Conservation (phyloP, 2,329 filamentous ascomycete genomes). For the Hypoxylon sp. region DNA sequence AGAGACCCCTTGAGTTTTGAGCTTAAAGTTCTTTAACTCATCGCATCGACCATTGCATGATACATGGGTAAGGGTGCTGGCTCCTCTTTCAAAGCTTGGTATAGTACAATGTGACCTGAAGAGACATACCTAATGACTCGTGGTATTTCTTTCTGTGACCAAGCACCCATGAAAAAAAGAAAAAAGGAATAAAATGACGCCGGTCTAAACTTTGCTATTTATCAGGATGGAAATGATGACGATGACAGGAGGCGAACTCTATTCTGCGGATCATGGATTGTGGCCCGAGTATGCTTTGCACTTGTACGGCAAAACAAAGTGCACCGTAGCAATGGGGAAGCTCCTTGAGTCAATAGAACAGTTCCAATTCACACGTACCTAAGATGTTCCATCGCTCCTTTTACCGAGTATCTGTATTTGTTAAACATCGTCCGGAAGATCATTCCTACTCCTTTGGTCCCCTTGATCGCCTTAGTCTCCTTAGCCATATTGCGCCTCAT, state of each 20-base stretch:
- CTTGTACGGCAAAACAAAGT: slow-evolving; percentile 21
- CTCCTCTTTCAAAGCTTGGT: slow-evolving; percentile 27
- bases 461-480: slow-evolving; percentile 26
- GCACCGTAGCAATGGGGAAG: slow-evolving; percentile 28
- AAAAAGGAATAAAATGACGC: slow-evolving; percentile 8
- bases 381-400: slow-evolving; percentile 7
- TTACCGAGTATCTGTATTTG: slow-evolving; percentile 13
- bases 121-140: slow-evolving; percentile 22
- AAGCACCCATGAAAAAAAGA: neutral
- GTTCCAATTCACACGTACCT: slow-evolving; percentile 23
- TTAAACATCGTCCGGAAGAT: slow-evolving; percentile 25
- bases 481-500: slow-evolving; percentile 36
- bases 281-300: slow-evolving; percentile 5
- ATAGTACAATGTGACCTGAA: neutral
- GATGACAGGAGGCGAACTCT: slow-evolving; percentile 22
- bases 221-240: slow-evolving; percentile 17
- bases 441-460: slow-evolving; percentile 32
- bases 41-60: slow-evolving; percentile 15
- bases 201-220: slow-evolving; percentile 30
- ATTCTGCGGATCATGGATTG: slow-evolving; percentile 6
- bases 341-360: slow-evolving; percentile 33
- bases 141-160: slow-evolving; percentile 20
- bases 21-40: neutral
- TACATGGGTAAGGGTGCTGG: slow-evolving; percentile 12
- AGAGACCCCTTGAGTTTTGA: neutral